phyloP scores from a whole-genome alignment of 345 rosid genomes.

The Eucalyptus marginata region DNA sequence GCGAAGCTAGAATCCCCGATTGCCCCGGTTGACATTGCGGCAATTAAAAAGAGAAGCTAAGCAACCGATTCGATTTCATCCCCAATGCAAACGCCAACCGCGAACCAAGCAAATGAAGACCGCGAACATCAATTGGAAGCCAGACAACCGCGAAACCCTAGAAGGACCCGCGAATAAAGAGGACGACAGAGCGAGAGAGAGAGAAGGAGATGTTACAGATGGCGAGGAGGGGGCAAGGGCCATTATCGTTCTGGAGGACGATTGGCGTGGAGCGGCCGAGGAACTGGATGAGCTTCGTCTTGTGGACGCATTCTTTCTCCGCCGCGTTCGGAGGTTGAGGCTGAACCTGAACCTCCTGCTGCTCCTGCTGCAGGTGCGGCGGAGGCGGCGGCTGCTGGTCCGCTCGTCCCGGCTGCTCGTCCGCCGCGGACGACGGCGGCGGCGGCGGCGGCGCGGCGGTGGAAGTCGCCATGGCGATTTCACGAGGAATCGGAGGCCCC shows the following conservation, averaged over 20 bases:
- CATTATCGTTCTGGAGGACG: slow-evolving; percentile 94
- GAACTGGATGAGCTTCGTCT: slow-evolving; percentile 75
- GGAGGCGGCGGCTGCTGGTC: neutral
- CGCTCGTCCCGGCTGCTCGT: neutral
- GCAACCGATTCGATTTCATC: neutral
- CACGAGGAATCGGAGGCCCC: neutral
- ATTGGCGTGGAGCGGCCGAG: slow-evolving; percentile 81
- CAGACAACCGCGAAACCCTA: neutral
- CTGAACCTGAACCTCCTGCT: neutral
- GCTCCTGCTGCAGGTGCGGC: slow-evolving; percentile 4
- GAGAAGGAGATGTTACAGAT: slow-evolving; percentile 42
- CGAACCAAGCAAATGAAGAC: neutral
- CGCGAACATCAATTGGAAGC: neutral
- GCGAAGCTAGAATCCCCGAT: neutral
- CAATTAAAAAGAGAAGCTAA: neutral
- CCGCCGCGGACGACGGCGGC: neutral
- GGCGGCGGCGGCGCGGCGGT: neutral
- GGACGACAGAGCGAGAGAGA: slow-evolving; percentile 6
- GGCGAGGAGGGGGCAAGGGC: slow-evolving; percentile 97
- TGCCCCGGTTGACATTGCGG: neutral
- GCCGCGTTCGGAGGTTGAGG: neutral
- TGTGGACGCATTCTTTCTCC: slow-evolving; percentile 49
- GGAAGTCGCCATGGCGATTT: neutral
- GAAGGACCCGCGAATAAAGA: neutral
- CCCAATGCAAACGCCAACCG: neutral